Evolutionary conservation across 176 grass and related monocot species (phyloP).

Genomic region (Ensete glaucum): DNA sequence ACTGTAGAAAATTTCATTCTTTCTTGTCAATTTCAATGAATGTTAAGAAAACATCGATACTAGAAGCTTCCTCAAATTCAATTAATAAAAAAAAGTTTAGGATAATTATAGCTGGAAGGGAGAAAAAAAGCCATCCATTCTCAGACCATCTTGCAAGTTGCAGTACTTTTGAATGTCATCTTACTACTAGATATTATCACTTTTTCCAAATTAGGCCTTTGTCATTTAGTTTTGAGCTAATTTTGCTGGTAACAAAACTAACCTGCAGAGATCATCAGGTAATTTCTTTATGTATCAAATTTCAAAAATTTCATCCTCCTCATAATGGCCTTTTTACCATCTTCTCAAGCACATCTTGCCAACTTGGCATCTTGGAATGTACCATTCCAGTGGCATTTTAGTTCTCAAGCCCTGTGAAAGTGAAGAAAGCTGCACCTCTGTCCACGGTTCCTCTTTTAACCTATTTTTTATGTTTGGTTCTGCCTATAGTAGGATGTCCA

Average conservation of each 20-base stretch:
- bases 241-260: not conserved
- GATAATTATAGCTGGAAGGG: not conserved
- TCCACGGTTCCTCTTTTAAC: too few species aligned
- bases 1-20: too few species aligned
- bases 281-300: not conserved
- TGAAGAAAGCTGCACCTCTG: too few species aligned
- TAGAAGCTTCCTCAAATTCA: not conserved
- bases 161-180: too few species aligned
- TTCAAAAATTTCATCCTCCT: not conserved
- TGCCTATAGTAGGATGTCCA: not conserved
- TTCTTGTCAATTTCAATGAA: too few species aligned
- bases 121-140: not conserved
- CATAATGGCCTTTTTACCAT: not conserved
- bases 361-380: too few species aligned
- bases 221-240: not conserved
- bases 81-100: not conserved
- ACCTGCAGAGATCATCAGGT: not conserved
- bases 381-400: too few species aligned
- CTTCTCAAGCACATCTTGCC: not conserved
- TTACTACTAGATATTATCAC: too few species aligned
- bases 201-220: not conserved
- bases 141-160: not conserved
- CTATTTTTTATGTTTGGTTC: not conserved
- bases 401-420: too few species aligned
- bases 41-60: too few species aligned